Conservation (phyloP, 305 asterid species). For the Ajuga reptans region DNA sequence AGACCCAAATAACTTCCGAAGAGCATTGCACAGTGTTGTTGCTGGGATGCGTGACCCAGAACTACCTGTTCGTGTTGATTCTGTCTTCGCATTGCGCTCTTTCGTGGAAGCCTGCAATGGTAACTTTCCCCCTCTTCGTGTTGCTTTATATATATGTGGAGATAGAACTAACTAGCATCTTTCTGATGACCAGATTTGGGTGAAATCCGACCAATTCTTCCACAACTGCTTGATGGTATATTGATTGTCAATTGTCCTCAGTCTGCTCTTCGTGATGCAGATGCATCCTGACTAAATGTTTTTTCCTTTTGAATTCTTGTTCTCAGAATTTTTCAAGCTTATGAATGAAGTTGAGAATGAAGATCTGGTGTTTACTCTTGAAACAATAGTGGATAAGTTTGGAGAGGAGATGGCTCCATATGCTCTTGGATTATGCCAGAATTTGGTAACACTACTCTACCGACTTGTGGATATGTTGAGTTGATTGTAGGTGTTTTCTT, state of each 20-base stretch:
- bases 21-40: slow-evolving; percentile 83
- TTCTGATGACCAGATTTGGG: slow-evolving; percentile 49
- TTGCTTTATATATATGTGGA: slow-evolving; percentile 4
- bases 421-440: slow-evolving; percentile 96
- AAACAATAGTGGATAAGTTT: slow-evolving; percentile 97
- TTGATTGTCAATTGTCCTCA: neutral
- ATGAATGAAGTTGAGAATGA: slow-evolving; percentile 99
- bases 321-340: slow-evolving; percentile 86
- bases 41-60: slow-evolving; percentile 98
- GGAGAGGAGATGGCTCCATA: slow-evolving; percentile 99
- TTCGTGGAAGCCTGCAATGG: slow-evolving; percentile 96
- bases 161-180: slow-evolving; percentile 4
- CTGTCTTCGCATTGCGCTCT: slow-evolving; percentile 91
- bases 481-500: neutral
- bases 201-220: slow-evolving; percentile 91
- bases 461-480: slow-evolving; percentile 2
- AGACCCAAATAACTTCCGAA: slow-evolving; percentile 76
- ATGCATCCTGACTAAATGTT: slow-evolving; percentile 16
- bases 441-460: slow-evolving; percentile 52
- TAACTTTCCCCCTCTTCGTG: slow-evolving; percentile 15
- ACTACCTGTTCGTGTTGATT: slow-evolving; percentile 96
- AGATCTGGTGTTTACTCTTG: slow-evolving; percentile 98
- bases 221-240: slow-evolving; percentile 87
- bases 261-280: neutral
- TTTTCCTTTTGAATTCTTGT: slow-evolving; percentile 7